Evolutionary conservation across 192 early-diverging fungal genomes (phyloP).

Genomic region (Allomyces macrogynus): DNA sequence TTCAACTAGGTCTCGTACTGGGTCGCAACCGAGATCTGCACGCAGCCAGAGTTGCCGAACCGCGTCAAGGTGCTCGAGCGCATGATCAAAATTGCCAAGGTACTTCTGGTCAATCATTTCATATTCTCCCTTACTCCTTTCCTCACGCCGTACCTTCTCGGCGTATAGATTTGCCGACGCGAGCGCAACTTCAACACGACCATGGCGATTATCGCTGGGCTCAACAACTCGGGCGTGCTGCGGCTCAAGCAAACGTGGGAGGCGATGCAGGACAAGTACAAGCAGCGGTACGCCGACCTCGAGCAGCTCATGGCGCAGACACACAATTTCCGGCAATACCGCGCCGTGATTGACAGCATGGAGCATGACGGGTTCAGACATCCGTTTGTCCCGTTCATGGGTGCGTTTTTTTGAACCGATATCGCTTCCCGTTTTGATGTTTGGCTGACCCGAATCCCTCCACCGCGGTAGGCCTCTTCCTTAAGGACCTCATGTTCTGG

Average conservation of each 20-base stretch:
- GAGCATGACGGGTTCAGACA: neutral
- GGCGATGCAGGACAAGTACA: neutral
- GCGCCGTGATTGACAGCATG: neutral
- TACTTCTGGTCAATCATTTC: neutral
- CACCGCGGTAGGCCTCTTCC: neutral
- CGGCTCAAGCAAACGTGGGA: conserved; percentile 4
- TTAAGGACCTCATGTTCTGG: neutral
- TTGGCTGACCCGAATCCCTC: too few relatives aligned
- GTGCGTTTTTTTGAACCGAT: neutral
- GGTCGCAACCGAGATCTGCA: conserved; percentile 3
- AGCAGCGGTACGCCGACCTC: neutral
- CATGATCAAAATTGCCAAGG: conserved; percentile 5
- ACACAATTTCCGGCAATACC: neutral
- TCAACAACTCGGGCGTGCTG: conserved; percentile 2
- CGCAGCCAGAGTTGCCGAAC: conserved; percentile 1
- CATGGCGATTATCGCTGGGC: conserved; percentile 1
- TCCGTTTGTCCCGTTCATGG: neutral
- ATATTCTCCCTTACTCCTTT: too few relatives aligned
- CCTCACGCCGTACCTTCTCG: too few relatives aligned
- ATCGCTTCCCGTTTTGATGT: too few relatives aligned
- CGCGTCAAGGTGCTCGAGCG: conserved; percentile 2
- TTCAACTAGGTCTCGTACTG: conserved; percentile 2
- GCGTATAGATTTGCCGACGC: neutral
- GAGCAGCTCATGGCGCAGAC: neutral
- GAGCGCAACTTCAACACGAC: conserved; percentile 2